These are phyloP conservation scores for Straminergon stramineum DNA, from an alignment of 225 moss, liverwort and hornwort genomes.

Conservation along the genomic window DNA sequence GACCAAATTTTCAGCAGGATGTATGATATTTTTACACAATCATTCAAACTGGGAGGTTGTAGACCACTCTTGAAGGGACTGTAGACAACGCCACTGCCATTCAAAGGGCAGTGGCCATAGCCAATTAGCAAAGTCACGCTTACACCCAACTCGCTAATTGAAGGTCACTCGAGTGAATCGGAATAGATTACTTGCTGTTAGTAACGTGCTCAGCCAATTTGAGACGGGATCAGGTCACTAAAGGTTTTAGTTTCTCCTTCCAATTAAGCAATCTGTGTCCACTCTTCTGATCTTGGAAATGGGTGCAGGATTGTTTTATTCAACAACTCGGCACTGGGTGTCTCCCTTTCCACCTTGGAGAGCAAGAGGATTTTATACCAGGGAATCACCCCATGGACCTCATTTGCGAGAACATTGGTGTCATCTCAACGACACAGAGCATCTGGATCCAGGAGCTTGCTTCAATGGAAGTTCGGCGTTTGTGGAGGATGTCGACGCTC, in stretches of 20 bases:
- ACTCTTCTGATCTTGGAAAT: not conserved
- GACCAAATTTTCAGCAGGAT: not conserved
- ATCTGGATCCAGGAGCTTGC: not conserved
- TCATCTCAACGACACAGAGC: conserved; percentile 14
- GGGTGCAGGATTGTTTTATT: conserved; percentile 14
- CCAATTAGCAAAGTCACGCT: too few relatives aligned
- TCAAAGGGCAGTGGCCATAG: too few relatives aligned
- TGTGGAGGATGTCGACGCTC: not conserved
- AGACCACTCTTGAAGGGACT: not conserved
- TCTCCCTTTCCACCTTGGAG: not conserved
- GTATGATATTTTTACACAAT: not conserved
- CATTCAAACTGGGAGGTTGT: not conserved
- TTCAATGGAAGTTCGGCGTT: conserved; percentile 3
- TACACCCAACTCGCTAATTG: not conserved
- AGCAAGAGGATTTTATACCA: not conserved
- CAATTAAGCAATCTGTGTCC: not conserved
- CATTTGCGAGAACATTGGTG: conserved; percentile 8
- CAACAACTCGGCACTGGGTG: conserved; percentile 3
- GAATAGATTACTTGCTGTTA: not conserved
- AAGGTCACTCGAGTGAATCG: not conserved
- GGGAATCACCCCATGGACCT: not conserved
- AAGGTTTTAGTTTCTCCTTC: not conserved
- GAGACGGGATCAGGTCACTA: not conserved
- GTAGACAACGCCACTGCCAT: not conserved
- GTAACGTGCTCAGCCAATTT: not conserved